A percentile compares a stretch with the other conserved stretches of the same genome.
These are phyloP conservation scores for Phoma sp. DNA, from an alignment of 2,329 filamentous ascomycete genomes.

Conservation along the genomic window DNA sequence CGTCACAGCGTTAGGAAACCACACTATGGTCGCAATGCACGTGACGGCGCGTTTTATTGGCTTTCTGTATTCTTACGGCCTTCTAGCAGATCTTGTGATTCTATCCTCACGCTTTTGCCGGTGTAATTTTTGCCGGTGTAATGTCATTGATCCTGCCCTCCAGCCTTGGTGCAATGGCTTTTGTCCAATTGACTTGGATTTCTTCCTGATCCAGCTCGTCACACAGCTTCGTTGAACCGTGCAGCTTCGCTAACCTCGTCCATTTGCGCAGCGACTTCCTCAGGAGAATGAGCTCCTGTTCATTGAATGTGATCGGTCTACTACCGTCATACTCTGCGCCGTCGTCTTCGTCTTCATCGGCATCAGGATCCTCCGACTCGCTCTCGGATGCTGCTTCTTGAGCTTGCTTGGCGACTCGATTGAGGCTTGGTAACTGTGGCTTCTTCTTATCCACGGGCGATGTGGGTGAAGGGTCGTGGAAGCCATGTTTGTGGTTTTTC, in stretches of 20 bases:
- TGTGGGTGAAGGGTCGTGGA: conserved; percentile 51
- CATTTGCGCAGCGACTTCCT: conserved; percentile 75
- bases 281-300: conserved; percentile 65
- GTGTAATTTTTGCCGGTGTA: conserved; percentile 6
- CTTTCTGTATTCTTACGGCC: too few species aligned
- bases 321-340: conserved; percentile 50
- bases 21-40: background rate
- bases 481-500: conserved; percentile 58
- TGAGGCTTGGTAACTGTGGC: conserved; percentile 23
- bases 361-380: conserved; percentile 41
- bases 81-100: too few species aligned
- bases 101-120: too few species aligned
- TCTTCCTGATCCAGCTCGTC: conserved; percentile 67
- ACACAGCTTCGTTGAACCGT: conserved; percentile 56
- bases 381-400: conserved; percentile 23
- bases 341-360: conserved; percentile 51
- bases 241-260: conserved; percentile 72
- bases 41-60: conserved; percentile 14
- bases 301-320: conserved; percentile 51
- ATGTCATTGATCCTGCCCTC: conserved; percentile 73
- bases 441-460: conserved; percentile 23
- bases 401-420: conserved; percentile 18
- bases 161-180: conserved; percentile 76
- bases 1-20: background rate
- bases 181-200: conserved; percentile 75